phyloP scores from a whole-genome alignment of 306 rosid species.

The Prunus mume region DNA sequence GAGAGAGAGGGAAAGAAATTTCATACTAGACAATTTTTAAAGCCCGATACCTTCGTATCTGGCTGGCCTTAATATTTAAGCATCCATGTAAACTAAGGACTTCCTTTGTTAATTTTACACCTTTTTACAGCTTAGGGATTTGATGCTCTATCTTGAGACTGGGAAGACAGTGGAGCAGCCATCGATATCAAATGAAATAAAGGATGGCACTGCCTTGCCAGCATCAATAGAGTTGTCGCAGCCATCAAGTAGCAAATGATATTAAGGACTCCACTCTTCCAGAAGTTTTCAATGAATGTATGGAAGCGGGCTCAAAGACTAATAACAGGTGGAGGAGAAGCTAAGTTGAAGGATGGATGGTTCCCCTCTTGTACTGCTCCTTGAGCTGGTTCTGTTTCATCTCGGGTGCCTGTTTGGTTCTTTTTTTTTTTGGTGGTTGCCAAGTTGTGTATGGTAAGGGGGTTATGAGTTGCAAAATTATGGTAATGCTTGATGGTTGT shows the following conservation, averaged over 20 bases:
- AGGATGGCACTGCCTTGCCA: conserved; percentile 32
- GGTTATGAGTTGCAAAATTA: not conserved
- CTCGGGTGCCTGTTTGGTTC: not conserved
- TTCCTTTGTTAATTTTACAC: conserved; percentile 1
- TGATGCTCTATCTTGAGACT: conserved; percentile 65
- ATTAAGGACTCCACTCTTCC: not conserved
- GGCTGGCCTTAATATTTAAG: not conserved
- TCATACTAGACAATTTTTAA: not conserved
- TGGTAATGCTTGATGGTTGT: not conserved
- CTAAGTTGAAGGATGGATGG: not conserved
- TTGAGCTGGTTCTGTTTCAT: not conserved
- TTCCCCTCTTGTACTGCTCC: not conserved
- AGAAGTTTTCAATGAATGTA: not conserved
- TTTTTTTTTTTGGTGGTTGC: no score
- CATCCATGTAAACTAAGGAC: conserved; percentile 18
- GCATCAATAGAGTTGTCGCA: conserved; percentile 28
- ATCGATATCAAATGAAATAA: conserved; percentile 29
- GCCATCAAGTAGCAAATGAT: not conserved
- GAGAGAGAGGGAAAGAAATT: not conserved
- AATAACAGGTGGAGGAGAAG: not conserved
- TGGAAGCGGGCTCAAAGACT: conserved; percentile 1
- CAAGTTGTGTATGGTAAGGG: not conserved
- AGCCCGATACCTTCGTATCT: not conserved
- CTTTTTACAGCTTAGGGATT: conserved; percentile 58
- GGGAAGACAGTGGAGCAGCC: conserved; percentile 41